A percentile compares a stretch with the other conserved stretches of the same genome.
phyloP scores from a whole-genome alignment of 441 rosid genomes.

The Capsella rubella region DNA sequence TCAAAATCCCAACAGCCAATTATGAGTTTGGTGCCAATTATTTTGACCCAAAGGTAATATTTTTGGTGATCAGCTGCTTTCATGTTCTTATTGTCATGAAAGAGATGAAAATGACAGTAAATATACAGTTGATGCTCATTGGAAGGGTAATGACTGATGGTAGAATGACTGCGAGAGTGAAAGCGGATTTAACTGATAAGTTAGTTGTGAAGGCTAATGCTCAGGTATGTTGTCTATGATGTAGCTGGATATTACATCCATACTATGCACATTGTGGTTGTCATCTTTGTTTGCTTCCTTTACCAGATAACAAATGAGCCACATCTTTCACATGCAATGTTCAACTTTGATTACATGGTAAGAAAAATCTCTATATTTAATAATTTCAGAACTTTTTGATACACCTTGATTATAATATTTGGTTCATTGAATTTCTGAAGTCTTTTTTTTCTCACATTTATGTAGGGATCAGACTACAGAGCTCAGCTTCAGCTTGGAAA shows the following conservation, averaged over 20 bases:
- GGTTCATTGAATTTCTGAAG: conserved; percentile 10
- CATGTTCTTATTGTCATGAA: conserved; percentile 8
- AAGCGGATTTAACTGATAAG: conserved; percentile 82
- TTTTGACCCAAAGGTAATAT: conserved; percentile 71
- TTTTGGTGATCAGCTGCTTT: conserved; percentile 2
- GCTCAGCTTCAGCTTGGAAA: conserved; percentile 85
- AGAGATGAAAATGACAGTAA: conserved; percentile 12
- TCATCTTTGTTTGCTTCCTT: conserved; percentile 27
- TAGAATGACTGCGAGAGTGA: conserved; percentile 86
- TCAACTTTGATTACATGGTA: conserved; percentile 96
- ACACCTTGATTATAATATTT: conserved; percentile 8
- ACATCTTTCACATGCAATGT: conserved; percentile 88
- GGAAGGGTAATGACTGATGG: conserved; percentile 95
- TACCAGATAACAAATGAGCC: conserved; percentile 82
- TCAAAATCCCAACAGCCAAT: conserved; percentile 87
- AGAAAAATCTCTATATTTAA: conserved; percentile 4
- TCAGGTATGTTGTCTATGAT: conserved; percentile 53
- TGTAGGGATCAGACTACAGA: conserved; percentile 84
- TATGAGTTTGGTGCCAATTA: conserved; percentile 95
- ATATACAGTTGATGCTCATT: conserved; percentile 77
- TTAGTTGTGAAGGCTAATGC: conserved; percentile 80
- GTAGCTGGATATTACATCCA: background rate
- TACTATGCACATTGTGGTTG: background rate
- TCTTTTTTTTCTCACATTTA: conserved; percentile 15
- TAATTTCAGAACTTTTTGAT: background rate